Evolutionary conservation across 805 yeast species (phyloP).

Genomic region (Yarrowia porcina): DNA sequence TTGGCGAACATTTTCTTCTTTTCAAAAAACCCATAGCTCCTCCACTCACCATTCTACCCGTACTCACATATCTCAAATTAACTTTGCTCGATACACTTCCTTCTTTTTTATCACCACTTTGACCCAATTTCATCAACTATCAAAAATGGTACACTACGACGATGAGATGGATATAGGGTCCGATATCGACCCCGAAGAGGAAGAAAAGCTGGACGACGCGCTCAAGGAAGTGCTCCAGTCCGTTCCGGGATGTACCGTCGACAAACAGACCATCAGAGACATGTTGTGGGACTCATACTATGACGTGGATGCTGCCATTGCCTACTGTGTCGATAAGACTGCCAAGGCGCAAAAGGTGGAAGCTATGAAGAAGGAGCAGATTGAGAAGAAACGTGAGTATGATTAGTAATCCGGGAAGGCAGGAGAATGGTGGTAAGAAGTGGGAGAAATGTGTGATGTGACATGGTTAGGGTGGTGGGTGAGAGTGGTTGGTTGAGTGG

Average conservation of each 20-base stretch:
- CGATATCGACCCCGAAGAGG: conserved; percentile 23
- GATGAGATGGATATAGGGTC: conserved; percentile 5
- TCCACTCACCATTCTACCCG: too few species aligned
- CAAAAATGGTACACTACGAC: conserved; percentile 15
- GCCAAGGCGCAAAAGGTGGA: conserved; percentile 3
- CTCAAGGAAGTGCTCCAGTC: conserved; percentile 7
- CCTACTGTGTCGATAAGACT: conserved; percentile 21
- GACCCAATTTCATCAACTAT: too few species aligned
- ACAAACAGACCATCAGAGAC: neutral
- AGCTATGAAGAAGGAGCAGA: conserved; percentile 1
- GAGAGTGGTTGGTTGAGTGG: too few species aligned
- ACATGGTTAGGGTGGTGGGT: too few species aligned
- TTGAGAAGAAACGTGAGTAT: conserved; percentile 2
- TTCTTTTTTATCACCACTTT: neutral
- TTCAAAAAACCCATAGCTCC: too few species aligned
- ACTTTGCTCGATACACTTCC: too few species aligned
- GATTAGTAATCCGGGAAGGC: neutral
- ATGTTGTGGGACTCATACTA: conserved; percentile 26
- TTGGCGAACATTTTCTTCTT: too few species aligned
- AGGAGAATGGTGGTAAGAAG: neutral
- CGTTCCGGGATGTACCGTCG: conserved; percentile 15
- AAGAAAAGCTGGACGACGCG: conserved; percentile 22
- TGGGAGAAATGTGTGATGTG: too few species aligned
- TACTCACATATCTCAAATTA: too few species aligned
- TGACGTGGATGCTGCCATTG: conserved; percentile 18